Conservation (phyloP, 179 eudicot genomes). For the Beta lomatogona region DNA sequence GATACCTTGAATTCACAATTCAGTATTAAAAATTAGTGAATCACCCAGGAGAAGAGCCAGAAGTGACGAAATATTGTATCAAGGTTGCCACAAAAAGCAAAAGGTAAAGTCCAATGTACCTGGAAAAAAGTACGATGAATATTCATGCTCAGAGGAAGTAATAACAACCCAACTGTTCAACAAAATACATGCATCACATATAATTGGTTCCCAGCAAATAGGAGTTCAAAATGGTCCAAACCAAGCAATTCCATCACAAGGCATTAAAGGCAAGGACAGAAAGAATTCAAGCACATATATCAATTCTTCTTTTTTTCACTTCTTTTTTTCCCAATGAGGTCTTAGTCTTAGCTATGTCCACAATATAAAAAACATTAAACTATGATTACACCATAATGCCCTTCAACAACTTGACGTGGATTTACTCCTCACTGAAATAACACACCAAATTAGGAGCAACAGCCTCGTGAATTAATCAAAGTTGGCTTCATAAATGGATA, state of each 20-base stretch:
- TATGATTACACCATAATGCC: not conserved
- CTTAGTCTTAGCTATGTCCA: not conserved
- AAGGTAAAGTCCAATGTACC: conserved; percentile 72
- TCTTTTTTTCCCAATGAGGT: not conserved
- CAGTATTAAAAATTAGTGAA: not conserved
- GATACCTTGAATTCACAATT: not conserved
- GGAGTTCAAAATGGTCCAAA: not conserved
- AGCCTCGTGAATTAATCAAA: not conserved
- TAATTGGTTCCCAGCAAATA: not conserved
- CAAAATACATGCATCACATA: not conserved
- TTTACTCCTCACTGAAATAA: no score
- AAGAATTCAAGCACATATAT: not conserved
- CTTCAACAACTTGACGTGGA: not conserved
- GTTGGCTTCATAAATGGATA: not conserved
- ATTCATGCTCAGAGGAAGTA: not conserved
- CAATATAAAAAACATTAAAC: not conserved
- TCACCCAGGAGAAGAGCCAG: conserved; percentile 95
- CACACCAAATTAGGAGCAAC: not conserved
- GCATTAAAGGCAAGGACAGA: not conserved
- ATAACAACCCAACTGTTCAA: not conserved
- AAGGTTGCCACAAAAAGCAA: conserved; percentile 70
- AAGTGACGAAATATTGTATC: conserved; percentile 78
- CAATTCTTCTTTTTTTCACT: not conserved
- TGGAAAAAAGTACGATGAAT: conserved; percentile 24
- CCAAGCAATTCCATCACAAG: not conserved